Evolutionary conservation across 75 land plant genomes (phyloP), one percentile per base, ranked within the genome.

Genomic region (Sequoia sempervirens): DNA sequence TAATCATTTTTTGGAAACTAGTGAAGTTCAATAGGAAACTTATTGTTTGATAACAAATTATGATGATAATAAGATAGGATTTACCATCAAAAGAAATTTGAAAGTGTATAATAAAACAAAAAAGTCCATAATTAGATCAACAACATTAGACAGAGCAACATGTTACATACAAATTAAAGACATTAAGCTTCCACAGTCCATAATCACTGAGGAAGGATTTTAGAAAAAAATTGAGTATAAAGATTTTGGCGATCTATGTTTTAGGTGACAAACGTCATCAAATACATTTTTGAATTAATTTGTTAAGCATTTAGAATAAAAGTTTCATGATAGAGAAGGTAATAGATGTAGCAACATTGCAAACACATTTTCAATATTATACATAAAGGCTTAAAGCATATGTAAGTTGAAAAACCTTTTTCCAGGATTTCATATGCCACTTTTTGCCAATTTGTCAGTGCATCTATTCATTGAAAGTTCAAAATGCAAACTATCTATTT

Each of bases 391-490:
- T 5, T 36, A 40, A 76, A 76, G n/a, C 79, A 41, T n/a, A 38
- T 38, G 23, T 11, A 40, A 41, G 79, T 81, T 45, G 75, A 3
- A 83, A n/a, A 83, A 94, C 97, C 97, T 92, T 89, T 83, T 82
- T 87, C 86, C 20, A 97, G 81, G 61, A 97, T 94, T 73, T 92
- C 90, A 79, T 93, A 90, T 54, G 96, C 97, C 82, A 90, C 82
- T n/a, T 78, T 87, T 87, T 43, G 88, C 93, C 81, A 97, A 82
- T 30, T 86, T 82, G n/a, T 88, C 92, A 84, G 83, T 93, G 83
- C 99, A 97, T 10, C 81, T 91, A 75, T 86, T 97, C 97, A 97
- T 93, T 43, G 99, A 97, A 9, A 95, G 84, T 84, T 97, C 99
- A 86, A 97, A 97, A 83, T 93, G 92, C 45, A 97, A 88, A 82